Evolutionary conservation across 768 basidiomycete species (phyloP).

Genomic region (Dacryopinax spathularia): DNA sequence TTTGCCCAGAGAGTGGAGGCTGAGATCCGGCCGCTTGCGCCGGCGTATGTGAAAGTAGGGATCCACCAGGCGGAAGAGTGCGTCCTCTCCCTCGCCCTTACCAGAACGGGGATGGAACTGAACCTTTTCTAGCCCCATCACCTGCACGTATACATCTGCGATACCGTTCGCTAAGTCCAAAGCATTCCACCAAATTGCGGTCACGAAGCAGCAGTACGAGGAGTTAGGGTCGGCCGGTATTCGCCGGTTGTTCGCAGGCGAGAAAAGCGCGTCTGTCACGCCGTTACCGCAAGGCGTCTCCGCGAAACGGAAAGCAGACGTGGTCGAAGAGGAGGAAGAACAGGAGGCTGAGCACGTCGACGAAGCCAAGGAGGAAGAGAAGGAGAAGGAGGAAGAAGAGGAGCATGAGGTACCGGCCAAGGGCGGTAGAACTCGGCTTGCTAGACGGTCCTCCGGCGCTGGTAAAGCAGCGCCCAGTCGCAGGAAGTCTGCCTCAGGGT

Average conservation of each 20-base stretch:
- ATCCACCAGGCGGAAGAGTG: conserved; percentile 65
- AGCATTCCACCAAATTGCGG: not conserved
- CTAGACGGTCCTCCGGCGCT: not conserved
- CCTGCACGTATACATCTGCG: conserved; percentile 51
- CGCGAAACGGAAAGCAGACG: not conserved
- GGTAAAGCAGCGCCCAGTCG: not conserved
- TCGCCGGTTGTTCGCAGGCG: not conserved
- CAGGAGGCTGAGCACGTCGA: not conserved
- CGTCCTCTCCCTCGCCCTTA: conserved; percentile 21
- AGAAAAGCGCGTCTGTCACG: not conserved
- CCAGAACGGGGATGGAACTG: not conserved
- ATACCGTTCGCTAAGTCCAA: not conserved
- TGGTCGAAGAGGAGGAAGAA: not conserved
- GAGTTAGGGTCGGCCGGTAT: not conserved
- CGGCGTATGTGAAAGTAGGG: conserved; percentile 60
- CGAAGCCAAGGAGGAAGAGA: not conserved
- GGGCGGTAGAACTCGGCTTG: not conserved
- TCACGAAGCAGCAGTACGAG: not conserved
- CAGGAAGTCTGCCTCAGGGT: not conserved
- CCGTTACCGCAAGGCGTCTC: not conserved
- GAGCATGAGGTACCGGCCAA: not conserved
- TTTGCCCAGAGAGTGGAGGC: conserved; percentile 62
- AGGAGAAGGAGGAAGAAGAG: not conserved
- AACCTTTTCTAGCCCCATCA: conserved; percentile 38
- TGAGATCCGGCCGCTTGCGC: conserved; percentile 69